Percentiles rank a stretch among this genome's conserved stretches.
phyloP scores from a whole-genome alignment of 805 yeast genomes.

The Zygotorulaspora danielsina region DNA sequence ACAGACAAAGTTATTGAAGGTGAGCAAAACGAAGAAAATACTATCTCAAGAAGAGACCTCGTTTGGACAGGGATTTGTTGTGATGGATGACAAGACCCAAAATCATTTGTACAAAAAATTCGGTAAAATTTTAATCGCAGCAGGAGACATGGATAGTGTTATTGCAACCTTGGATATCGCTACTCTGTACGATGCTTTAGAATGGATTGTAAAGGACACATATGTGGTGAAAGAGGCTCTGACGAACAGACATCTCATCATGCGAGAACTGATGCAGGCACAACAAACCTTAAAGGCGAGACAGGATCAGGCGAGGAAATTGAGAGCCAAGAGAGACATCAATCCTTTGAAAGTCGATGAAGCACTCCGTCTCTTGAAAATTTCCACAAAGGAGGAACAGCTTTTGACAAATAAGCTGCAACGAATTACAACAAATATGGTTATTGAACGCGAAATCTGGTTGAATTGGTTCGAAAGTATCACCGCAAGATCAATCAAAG shows the following conservation, averaged over 20 bases:
- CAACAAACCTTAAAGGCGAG: constrained; percentile 67
- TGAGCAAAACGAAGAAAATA: constrained; percentile 42
- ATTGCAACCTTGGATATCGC: constrained; percentile 71
- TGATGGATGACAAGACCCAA: constrained; percentile 27
- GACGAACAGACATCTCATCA: constrained; percentile 85
- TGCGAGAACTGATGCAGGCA: constrained; percentile 82
- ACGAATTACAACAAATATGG: constrained; percentile 80
- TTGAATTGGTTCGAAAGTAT: constrained; percentile 53
- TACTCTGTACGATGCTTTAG: constrained; percentile 69
- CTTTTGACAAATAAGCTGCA: constrained; percentile 72
- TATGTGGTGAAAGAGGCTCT: constrained; percentile 87
- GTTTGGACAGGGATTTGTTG: constrained; percentile 39
- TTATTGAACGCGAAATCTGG: constrained; percentile 56
- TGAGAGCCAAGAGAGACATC: constrained; percentile 67
- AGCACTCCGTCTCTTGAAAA: constrained; percentile 73
- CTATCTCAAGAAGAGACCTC: constrained; percentile 56
- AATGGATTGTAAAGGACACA: constrained; percentile 63
- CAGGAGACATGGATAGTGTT: constrained; percentile 73
- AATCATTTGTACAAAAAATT: constrained; percentile 65
- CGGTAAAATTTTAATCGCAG: constrained; percentile 59
- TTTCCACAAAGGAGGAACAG: constrained; percentile 71
- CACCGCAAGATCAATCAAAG: constrained; percentile 51
- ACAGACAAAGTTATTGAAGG: constrained; percentile 53
- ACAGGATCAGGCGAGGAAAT: constrained; percentile 65
- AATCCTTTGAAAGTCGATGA: constrained; percentile 90